Conservation (phyloP, 164 flowering plant genomes). For the Kalanchoe fedtschenkoi region DNA sequence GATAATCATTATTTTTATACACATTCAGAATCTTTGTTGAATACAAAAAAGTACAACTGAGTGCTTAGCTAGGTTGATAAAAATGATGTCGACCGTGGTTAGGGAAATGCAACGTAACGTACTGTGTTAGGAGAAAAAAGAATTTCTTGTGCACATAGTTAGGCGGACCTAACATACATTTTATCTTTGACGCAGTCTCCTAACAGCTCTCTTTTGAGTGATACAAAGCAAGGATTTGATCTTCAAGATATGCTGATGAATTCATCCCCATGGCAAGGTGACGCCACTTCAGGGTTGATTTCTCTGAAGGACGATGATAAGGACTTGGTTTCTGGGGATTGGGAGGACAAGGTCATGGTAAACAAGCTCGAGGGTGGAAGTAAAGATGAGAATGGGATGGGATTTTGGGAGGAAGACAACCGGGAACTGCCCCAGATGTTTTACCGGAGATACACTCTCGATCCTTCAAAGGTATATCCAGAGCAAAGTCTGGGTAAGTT, state of each 20-base stretch:
- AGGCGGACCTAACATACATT: background rate
- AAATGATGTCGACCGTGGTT: background rate
- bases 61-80: background rate
- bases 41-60: background rate
- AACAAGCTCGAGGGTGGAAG: constrained; percentile 20
- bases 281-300: constrained; percentile 11
- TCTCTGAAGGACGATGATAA: constrained; percentile 25
- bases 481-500: constrained; percentile 15
- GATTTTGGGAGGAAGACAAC: constrained; percentile 18
- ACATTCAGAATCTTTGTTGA: background rate
- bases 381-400: constrained; percentile 12
- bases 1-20: no score
- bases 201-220: constrained; percentile 9
- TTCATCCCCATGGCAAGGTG: constrained; percentile 25
- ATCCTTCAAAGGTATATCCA: constrained; percentile 24
- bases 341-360: constrained; percentile 39
- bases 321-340: constrained; percentile 24
- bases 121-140: no score
- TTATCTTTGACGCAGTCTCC: constrained; percentile 15
- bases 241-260: constrained; percentile 20
- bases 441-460: constrained; percentile 16
- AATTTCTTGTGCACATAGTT: background rate
- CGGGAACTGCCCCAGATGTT: constrained; percentile 17
- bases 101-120: no score
- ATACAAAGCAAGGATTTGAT: constrained; percentile 33